Evolutionary conservation across 192 early-diverging fungal genomes (phyloP).

Genomic region (Coemansia sp.): DNA sequence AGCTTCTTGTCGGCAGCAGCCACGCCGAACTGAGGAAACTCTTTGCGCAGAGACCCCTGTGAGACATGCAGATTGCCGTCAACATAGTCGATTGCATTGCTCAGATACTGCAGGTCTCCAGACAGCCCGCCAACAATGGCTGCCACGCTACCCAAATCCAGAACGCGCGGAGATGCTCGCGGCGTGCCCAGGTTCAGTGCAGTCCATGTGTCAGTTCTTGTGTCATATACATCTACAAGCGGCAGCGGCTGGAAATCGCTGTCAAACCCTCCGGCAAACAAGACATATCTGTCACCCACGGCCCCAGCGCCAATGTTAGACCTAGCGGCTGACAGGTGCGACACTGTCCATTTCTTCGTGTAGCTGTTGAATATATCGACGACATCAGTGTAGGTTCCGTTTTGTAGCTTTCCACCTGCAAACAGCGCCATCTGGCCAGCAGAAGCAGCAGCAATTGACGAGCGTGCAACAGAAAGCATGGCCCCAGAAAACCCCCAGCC

Average conservation of each 20-base stretch:
- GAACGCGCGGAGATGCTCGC: conserved; percentile 29
- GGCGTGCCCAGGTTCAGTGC: conserved; percentile 22
- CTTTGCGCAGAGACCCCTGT: conserved; percentile 14
- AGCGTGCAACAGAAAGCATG: conserved; percentile 43
- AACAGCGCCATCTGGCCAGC: conserved; percentile 46
- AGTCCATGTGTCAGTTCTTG: conserved; percentile 37
- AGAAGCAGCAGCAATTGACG: conserved; percentile 35
- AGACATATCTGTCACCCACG: conserved; percentile 42
- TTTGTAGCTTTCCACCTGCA: conserved; percentile 49
- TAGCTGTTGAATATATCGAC: conserved; percentile 50
- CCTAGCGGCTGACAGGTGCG: conserved; percentile 30
- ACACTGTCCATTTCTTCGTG: conserved; percentile 34
- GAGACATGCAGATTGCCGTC: conserved; percentile 16
- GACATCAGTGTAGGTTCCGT: conserved; percentile 33
- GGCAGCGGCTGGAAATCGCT: conserved; percentile 28
- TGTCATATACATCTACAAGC: conserved; percentile 51
- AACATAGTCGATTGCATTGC: conserved; percentile 44
- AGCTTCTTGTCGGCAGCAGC: conserved; percentile 19
- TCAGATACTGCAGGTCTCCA: conserved; percentile 53
- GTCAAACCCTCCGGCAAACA: conserved; percentile 55
- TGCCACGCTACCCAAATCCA: conserved; percentile 30
- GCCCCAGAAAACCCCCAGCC: conserved; percentile 38
- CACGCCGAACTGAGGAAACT: conserved; percentile 46
- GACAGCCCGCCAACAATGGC: conserved; percentile 48
- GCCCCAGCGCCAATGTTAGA: conserved; percentile 43